A percentile compares a stretch with the other conserved stretches of the same genome.
These are phyloP conservation scores for Colletotrichum abscissum DNA, from an alignment of 2,329 filamentous ascomycete genomes.

Conservation along the genomic window DNA sequence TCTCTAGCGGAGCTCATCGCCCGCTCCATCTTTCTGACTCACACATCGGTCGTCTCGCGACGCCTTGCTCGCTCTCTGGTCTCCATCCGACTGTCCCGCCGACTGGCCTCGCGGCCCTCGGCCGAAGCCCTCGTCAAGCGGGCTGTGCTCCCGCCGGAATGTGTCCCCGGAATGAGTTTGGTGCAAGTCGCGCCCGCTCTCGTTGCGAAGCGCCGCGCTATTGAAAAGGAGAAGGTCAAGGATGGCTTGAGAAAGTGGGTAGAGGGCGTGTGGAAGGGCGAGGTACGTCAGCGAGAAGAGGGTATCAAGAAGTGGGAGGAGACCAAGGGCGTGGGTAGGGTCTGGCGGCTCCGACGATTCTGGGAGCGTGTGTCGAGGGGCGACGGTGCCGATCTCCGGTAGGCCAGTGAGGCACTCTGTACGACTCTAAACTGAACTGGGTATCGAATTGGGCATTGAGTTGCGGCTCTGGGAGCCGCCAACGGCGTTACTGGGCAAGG, in stretches of 20 bases:
- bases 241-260: conserved; percentile 75
- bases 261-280: conserved; percentile 65
- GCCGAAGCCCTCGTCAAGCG: conserved; percentile 70
- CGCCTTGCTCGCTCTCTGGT: conserved; percentile 72
- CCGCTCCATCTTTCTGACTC: conserved; percentile 74
- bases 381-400: conserved; percentile 39
- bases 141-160: conserved; percentile 74
- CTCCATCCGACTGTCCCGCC: conserved; percentile 72
- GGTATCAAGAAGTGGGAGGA: conserved; percentile 61
- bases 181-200: conserved; percentile 67
- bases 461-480: conserved; percentile 6
- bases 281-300: conserved; percentile 63
- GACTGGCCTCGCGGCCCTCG: conserved; percentile 69
- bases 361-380: conserved; percentile 71
- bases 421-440: background rate
- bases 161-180: conserved; percentile 58
- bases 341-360: conserved; percentile 72
- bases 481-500: background rate
- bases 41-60: conserved; percentile 73
- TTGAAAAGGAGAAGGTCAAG: conserved; percentile 76
- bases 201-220: conserved; percentile 69
- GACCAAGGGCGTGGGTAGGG: conserved; percentile 63
- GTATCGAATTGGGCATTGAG: background rate
- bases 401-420: background rate
- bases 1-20: conserved; percentile 70